phyloP scores from a whole-genome alignment of 768 basidiomycete genomes.

The Hortiboletus campestris region DNA sequence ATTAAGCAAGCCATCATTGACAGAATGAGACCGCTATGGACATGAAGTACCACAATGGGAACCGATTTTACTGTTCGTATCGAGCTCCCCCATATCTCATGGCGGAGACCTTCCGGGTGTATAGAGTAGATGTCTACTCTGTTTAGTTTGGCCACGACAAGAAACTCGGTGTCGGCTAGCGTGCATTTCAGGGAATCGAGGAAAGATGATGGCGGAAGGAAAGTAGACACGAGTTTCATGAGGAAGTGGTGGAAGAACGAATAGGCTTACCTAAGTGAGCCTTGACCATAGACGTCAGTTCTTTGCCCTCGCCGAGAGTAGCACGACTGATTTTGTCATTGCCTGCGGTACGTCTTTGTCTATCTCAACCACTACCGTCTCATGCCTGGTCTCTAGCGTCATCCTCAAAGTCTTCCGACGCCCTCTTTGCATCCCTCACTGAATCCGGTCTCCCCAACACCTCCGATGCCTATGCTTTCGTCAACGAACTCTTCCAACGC shows the following conservation, averaged over 20 bases:
- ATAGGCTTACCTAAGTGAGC: neutral
- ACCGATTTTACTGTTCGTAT: conserved; percentile 55
- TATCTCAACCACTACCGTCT: neutral
- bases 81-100: conserved; percentile 72
- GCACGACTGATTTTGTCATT: conserved; percentile 83
- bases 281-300: conserved; percentile 57
- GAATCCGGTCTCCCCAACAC: conserved; percentile 80
- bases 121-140: conserved; percentile 68
- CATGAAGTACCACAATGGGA: conserved; percentile 47
- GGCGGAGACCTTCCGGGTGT: conserved; percentile 54
- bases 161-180: conserved; percentile 58
- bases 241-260: too few species aligned
- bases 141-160: conserved; percentile 68
- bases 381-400: conserved; percentile 47
- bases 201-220: conserved; percentile 75
- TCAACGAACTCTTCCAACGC: conserved; percentile 69
- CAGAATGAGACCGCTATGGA: neutral
- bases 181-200: conserved; percentile 65
- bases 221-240: conserved; percentile 68
- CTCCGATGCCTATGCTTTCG: conserved; percentile 76
- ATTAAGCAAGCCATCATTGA: conserved; percentile 7
- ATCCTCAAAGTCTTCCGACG: conserved; percentile 76
- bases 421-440: conserved; percentile 72
- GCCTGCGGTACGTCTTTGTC: conserved; percentile 61
- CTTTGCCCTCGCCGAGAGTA: conserved; percentile 81